Conservation (phyloP, 108 stramenopile species). For the Cyclostephanos tholiformis region DNA sequence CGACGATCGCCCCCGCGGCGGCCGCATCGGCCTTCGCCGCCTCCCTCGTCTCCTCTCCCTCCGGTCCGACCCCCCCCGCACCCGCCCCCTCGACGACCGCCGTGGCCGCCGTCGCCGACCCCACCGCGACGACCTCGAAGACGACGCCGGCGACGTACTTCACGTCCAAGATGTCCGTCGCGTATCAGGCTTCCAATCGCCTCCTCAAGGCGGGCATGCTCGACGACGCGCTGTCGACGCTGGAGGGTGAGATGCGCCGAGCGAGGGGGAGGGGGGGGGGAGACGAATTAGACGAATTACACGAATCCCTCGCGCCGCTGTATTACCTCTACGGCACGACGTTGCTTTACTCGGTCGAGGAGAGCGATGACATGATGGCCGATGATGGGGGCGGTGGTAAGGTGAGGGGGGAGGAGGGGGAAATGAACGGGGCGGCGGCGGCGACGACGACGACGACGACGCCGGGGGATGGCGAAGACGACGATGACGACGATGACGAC, state of each 20-base stretch:
- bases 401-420: background rate
- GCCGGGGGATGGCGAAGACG: conserved; percentile 10
- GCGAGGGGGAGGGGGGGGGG: background rate
- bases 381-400: conserved; percentile 1
- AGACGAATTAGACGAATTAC: conserved; percentile 39
- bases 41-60: background rate
- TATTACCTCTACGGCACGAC: conserved; percentile 90
- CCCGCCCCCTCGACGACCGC: too few species aligned
- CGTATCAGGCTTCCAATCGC: conserved; percentile 56
- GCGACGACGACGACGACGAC: conserved; percentile 10
- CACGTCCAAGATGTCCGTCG: conserved; percentile 6
- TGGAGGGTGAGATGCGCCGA: conserved; percentile 42
- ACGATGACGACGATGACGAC: conserved; percentile 13
- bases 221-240: conserved; percentile 56
- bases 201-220: conserved; percentile 58
- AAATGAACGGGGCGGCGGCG: background rate
- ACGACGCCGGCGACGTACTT: background rate
- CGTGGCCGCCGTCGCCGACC: background rate
- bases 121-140: background rate
- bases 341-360: conserved; percentile 82
- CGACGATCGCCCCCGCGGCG: background rate
- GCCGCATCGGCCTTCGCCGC: background rate
- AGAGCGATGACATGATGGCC: conserved; percentile 55
- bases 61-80: too few species aligned
- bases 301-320: conserved; percentile 74